Evolutionary conservation across 306 rosid genomes (phyloP), one percentile per base, ranked within the genome.

Genomic region (Corylus americana): DNA sequence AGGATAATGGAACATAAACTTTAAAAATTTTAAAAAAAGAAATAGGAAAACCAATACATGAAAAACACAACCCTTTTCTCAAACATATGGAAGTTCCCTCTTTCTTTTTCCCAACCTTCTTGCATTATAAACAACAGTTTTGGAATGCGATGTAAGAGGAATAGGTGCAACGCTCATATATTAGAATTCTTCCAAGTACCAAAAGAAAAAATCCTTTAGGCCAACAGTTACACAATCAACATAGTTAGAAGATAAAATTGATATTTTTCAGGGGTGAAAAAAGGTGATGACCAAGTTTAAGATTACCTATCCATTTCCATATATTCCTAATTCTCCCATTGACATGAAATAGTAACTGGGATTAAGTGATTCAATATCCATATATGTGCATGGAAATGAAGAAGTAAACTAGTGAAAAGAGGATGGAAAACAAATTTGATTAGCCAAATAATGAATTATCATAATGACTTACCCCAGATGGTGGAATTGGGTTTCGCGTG

Each of bases 401-500:
- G 2, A 70, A 29, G 68, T 13, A 57, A 48, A 42, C 61, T 75
- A 55, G 81, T 66, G 37, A 8, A 71, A 55, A 48, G 16, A 71
- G 11, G 3, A 0, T 79, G n/a, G 58, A 79, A 20, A n/a, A n/a
- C 25, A 47, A 22, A 51, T 61, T 17, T n/a, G 70, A 42, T 31
- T 16, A 9, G 59, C 11, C 1, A 18, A 76, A 27, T 42, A 62
- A 22, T 14, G 39, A 29, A 54, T 18, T 35, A 47, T 45, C 44
- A 78, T 29, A 55, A 77, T 20, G 62, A 81, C 88, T 90, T 89
- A 95, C 98, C 94, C 98, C 99, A 20, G 85, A 7, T 78, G 98
- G 98, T 54, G 99, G 99, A 85, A 89, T 66, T 55, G 99, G 98
- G 82, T 95, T 95, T 74, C 99, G 92, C 63, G 89, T 87, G 81